Evolutionary conservation across 2,329 filamentous ascomycete genomes (phyloP), one percentile per base, ranked within the genome.

Genomic region (Ophidiomyces ophidiicola): DNA sequence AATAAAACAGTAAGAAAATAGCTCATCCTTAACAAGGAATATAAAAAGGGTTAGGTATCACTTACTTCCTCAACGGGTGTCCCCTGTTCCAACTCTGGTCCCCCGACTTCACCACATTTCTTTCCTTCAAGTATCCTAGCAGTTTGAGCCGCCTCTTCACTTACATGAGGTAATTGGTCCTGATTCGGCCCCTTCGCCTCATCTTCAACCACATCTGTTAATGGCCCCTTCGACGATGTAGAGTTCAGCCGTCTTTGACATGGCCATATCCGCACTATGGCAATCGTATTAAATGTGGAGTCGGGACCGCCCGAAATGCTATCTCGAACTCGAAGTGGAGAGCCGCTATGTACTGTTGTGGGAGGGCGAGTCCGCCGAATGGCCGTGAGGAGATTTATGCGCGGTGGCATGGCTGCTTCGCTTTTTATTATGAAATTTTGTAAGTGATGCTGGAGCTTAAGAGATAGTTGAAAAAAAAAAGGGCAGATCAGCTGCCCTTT

Each of bases 21-120:
- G 15, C 23, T 26, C 12, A 31, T 17, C 10, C 12, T 8, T 31
- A 21, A 33, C 10, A 40, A 17, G 31, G 15, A 37, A 41, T 32
- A 29, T 17, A 6, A 6, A 38, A 36, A 15, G 36, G 34, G 20
- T 19, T 36, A 25, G 50, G 42, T 33, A 32, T 15, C 35, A 46
- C 64, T 49, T 53, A 80, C 78, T 61, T 82, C 77, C 55, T 76
- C 68, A 46, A 82, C 69, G 5, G 76, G 76, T 35, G 77, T 77
- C 11, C 77, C 77, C 53, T 80, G 74, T 34, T 71, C 68, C 24
- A 80, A 52, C 51, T 82, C 77, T 14, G 77, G 78, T 18, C 58
- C 50, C 18, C 70, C 67, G 40, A 68, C 58, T 39, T 67, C 61
- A 23, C 45, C 46, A 24, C 43, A 44, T 21, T 52, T 54, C 45